Percentiles rank a stretch among this genome's conserved stretches.
These are phyloP conservation scores for Raphanus hybrid DNA, from an alignment of 441 rosid genomes.

Conservation along the genomic window DNA sequence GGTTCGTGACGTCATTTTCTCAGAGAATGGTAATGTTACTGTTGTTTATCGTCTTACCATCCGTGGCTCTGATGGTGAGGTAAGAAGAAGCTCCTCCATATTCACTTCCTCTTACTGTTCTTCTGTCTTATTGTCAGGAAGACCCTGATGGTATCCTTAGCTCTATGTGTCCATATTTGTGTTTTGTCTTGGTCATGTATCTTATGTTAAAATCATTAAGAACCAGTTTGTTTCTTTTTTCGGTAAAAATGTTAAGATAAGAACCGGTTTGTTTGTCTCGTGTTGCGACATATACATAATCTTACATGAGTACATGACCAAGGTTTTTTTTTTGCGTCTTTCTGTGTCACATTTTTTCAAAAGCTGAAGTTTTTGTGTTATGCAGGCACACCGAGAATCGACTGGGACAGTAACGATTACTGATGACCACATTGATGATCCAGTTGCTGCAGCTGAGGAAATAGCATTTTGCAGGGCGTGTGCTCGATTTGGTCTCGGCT, in stretches of 20 bases:
- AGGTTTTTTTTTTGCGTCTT: too few species aligned
- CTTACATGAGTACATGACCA: too few species aligned
- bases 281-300: too few species aligned
- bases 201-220: too few species aligned
- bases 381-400: constrained; percentile 96
- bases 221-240: too few species aligned
- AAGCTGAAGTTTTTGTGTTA: background rate
- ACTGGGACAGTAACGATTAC: constrained; percentile 73
- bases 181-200: background rate
- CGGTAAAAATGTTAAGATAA: too few species aligned
- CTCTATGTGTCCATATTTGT: too few species aligned
- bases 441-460: constrained; percentile 92
- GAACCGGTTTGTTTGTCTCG: background rate
- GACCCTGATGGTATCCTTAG: too few species aligned
- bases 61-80: constrained; percentile 98
- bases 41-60: constrained; percentile 94
- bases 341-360: too few species aligned
- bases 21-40: constrained; percentile 85
- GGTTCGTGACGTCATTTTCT: constrained; percentile 91
- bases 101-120: constrained; percentile 1
- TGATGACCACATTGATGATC: constrained; percentile 58
- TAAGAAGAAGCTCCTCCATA: constrained; percentile 30
- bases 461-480: constrained; percentile 95
- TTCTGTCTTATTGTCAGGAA: too few species aligned
- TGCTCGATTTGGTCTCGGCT: constrained; percentile 95